Conservation (phyloP, 176 grass and related monocot species). For the Alopecurus myosuroides region DNA sequence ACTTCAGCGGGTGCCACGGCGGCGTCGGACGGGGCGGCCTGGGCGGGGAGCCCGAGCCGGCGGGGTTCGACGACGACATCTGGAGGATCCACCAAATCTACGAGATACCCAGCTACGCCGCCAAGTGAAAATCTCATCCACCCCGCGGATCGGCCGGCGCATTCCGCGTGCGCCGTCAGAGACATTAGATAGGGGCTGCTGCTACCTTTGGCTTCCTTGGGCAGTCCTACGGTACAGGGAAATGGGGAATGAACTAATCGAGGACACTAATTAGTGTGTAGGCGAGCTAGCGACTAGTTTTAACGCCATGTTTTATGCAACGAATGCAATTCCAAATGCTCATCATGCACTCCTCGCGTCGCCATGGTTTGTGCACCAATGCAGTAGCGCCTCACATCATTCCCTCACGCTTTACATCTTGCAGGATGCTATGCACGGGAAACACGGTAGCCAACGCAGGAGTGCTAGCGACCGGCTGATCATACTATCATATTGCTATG, state of each 20-base stretch:
- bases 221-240: background rate
- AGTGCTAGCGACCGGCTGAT: too few species aligned
- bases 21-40: background rate
- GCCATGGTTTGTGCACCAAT: too few species aligned
- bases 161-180: too few species aligned
- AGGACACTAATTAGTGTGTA: background rate
- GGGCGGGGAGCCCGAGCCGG: background rate
- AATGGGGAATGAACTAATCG: background rate
- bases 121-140: too few species aligned
- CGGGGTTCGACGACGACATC: slow-evolving; percentile 52
- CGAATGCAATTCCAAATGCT: background rate
- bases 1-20: slow-evolving; percentile 31
- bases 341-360: too few species aligned
- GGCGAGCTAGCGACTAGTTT: background rate
- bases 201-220: too few species aligned
- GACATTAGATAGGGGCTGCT: background rate
- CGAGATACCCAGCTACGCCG: slow-evolving; percentile 44
- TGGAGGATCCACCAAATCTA: slow-evolving; percentile 57
- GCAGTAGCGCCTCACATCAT: too few species aligned
- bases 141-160: too few species aligned
- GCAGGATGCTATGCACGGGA: too few species aligned
- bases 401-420: too few species aligned
- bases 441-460: too few species aligned
- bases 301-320: background rate
- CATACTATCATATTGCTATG: too few species aligned